Evolutionary conservation across 176 grass and related monocot genomes (phyloP), one percentile per base, ranked within the genome.

Genomic region (Musa itinerans): DNA sequence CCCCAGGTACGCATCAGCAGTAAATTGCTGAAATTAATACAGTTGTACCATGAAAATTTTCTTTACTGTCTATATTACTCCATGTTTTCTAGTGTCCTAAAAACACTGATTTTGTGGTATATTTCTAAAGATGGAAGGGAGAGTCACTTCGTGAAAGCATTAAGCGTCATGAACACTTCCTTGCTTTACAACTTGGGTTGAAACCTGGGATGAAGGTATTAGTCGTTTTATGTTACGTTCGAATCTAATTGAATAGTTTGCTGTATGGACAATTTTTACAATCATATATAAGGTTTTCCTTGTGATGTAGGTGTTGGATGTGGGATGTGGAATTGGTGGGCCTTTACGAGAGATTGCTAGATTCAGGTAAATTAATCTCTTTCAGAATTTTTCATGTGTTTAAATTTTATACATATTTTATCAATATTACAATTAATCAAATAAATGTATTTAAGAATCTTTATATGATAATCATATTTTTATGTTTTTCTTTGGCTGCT

Each of bases 111-210:
- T 65, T 65, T 9, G 64, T 59, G 50, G 73, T 81, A 74, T 75
- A 73, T 87, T 16, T 77, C 14, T 77, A 61, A 65, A 94, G 95
- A 91, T 99, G 91, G 95, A 87, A 81, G 11, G 91, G 95, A 5
- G 95, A 99, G 80, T 91, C 91, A 50, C 83, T 99, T 61, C 85
- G 86, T 49, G 95, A 99, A 82, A 99, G 95, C 81, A 94, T 99
- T 68, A 99, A 99, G 72, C 74, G 91, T 5, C 88, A 94, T 50
- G 95, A 99, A 51, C 95, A 99, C 68, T 99, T 99, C 73, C 88
- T 99, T 82, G 95, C 88, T 9, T 81, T 99, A 68, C 95, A 99
- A 67, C 83, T 99, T 56, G 88, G 87, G 66, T 79, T 99, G 82
- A 89, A 89, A 89, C 76, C 62, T 53, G 88, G 95, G 73, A 99